Base-by-base conservation (phyloP, 192 early-diverging fungal species). In the Spizellomyces punctatus region DNA sequence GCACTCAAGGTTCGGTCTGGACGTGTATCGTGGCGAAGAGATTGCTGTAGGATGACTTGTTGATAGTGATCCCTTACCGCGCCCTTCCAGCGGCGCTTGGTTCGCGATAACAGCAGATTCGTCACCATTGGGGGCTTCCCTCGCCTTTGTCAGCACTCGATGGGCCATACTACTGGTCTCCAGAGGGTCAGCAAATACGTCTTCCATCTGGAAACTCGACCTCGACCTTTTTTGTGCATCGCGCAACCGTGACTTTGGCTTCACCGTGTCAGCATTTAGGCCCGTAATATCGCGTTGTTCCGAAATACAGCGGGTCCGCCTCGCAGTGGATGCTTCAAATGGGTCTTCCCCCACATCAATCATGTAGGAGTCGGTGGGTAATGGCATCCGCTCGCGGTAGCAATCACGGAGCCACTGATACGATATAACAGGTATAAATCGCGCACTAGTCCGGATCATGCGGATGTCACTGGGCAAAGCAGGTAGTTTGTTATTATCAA, bases 361-460 rank as follows among this genome's bases (percentile, higher is more conserved):
- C 7, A 71, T 19, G 43, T 71, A 71, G 43, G 36, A 7, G 43
- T 36, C 49, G 16, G 49, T 5, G 8, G 71, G 63, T 7, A 65
- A 0, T 14, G 47, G 22, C 46, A 19, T 54, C 49, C 50, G 61
- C 44, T 72, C 16, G 14, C 63, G 62, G 45, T 65, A 64, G 54
- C 71, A 72, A 17, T 64, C 71, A 12, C 71, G 71, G 52, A 72
- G 44, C 71, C 71, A 72, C 9, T 49, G 16, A 10, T 72, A 43
- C 16, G 46, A 46, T 12, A 72, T 42, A 5, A 72, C 41, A 17
- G 71, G 61, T 14, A 59, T 43, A 21, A 27, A 19, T 47, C 27
- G 46, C 71, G 41, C 45, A 41, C 50, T 17, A 42, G 46, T 43
- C 8, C 52, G 46, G 12, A 72, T 8, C 42, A 55, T 9, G 14